Evolutionary conservation across 345 rosid species (phyloP).

Genomic region (Turnera subulata): DNA sequence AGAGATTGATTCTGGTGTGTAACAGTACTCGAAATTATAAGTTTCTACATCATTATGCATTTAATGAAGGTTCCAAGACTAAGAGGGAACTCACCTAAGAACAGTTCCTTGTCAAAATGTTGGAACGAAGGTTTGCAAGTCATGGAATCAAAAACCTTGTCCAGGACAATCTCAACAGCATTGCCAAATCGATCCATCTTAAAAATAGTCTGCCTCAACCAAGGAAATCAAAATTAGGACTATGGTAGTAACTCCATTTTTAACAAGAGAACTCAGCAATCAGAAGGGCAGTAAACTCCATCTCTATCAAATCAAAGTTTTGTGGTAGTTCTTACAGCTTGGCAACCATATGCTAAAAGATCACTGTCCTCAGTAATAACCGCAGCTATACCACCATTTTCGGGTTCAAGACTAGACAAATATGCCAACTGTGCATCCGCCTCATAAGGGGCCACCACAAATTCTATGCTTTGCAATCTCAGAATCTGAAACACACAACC

Average conservation of each 20-base stretch:
- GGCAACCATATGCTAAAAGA: slow-evolving; percentile 80
- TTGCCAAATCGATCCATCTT: slow-evolving; percentile 90
- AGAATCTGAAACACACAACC: slow-evolving; percentile 66
- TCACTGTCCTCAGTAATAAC: slow-evolving; percentile 94
- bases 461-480: slow-evolving; percentile 70
- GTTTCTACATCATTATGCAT: background rate
- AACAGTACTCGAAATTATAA: background rate
- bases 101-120: slow-evolving; percentile 51
- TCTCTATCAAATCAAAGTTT: slow-evolving; percentile 29
- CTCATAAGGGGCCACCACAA: slow-evolving; percentile 91
- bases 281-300: slow-evolving; percentile 31
- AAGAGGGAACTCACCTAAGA: slow-evolving; percentile 43
- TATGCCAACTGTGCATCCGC: slow-evolving; percentile 97
- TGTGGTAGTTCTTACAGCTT: slow-evolving; percentile 68
- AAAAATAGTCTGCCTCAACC: slow-evolving; percentile 51
- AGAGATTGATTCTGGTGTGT: background rate
- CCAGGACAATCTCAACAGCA: slow-evolving; percentile 63
- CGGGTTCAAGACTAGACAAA: slow-evolving; percentile 55
- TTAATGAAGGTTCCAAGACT: background rate
- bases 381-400: slow-evolving; percentile 69
- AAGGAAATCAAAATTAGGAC: slow-evolving; percentile 24
- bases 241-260: slow-evolving; percentile 14
- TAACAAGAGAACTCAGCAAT: slow-evolving; percentile 3
- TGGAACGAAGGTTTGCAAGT: slow-evolving; percentile 56
- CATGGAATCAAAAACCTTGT: slow-evolving; percentile 51